Evolutionary conservation across 208 protist genomes (phyloP), one percentile per base, ranked within the genome.

Genomic region (Acanthamoeba royreba): DNA sequence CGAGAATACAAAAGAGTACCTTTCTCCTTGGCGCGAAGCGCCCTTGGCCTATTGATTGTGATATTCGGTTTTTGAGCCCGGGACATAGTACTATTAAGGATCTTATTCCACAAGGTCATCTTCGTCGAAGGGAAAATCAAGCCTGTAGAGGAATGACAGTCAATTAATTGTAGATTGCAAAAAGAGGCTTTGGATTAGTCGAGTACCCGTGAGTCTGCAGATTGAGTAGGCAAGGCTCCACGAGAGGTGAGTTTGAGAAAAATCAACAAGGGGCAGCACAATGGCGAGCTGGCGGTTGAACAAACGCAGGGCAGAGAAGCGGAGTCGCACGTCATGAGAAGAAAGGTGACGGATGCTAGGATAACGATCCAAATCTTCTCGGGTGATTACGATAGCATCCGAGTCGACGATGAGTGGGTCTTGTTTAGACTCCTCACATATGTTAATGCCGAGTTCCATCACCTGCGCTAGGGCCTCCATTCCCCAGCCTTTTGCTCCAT

Each of bases 241-340:
- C 53, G 19, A 45, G n/a, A 90, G 45, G 46, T 94, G 66, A 19
- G 63, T 53, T 25, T 94, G 92, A 25, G 79, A 86, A 31, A 94
- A 94, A 45, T 94, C 92, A 47, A 94, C 45, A 22, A 94, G 43
- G 28, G 92, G 58, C 42, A 94, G 92, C 55, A 94, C 72, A 17
- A 45, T 40, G 17, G 47, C 17, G 15, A 94, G 72, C 58, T 94
- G 77, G 11, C 38, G 17, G 81, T 94, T 94, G 77, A 94, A 81
- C 17, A 81, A 35, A 22, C 69, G 35, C 17, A 81, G 22, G 8
- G 69, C 69, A 22, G 35, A 45, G 22, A 81, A 81, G 11, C 69
- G 69, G 17, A 81, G 5, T 17, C 69, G 69, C 31, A 81, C 43
- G 35, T 81, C 40, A 3, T 81, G 31, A 28, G 43, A 22, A 15